These are phyloP conservation scores for Aspergillus sp. DNA, from an alignment of 2,329 filamentous ascomycete species.

Conservation along the genomic window DNA sequence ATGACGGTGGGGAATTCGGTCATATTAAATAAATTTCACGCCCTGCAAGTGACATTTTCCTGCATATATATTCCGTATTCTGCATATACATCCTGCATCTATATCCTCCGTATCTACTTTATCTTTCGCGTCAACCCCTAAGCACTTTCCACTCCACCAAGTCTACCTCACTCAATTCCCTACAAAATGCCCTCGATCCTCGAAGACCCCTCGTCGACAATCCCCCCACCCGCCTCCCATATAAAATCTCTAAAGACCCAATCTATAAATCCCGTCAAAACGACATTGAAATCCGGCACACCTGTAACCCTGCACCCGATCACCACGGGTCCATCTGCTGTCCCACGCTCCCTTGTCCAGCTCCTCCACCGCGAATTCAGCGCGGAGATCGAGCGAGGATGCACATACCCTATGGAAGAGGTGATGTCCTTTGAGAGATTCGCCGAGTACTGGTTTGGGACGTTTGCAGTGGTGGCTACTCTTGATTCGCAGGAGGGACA, in stretches of 20 bases:
- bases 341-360: slow-evolving; percentile 26
- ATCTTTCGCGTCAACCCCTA: too few relatives aligned
- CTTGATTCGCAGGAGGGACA: slow-evolving; percentile 17
- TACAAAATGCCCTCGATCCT: slow-evolving; percentile 36
- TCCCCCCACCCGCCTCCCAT: slow-evolving; percentile 24
- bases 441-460: slow-evolving; percentile 40
- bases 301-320: slow-evolving; percentile 33
- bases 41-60: not conserved
- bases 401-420: slow-evolving; percentile 41
- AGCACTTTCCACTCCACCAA: too few relatives aligned
- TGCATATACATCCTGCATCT: too few relatives aligned
- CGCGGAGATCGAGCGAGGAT: slow-evolving; percentile 35
- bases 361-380: slow-evolving; percentile 35
- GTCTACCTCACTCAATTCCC: not conserved
- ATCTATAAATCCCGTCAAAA: slow-evolving; percentile 20
- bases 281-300: slow-evolving; percentile 24
- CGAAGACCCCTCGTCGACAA: slow-evolving; percentile 33
- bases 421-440: slow-evolving; percentile 31
- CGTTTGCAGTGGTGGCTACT: slow-evolving; percentile 36
- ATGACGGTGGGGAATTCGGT: too few relatives aligned
- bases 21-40: not conserved
- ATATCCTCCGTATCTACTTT: not conserved
- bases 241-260: not conserved
- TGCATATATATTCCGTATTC: not conserved
- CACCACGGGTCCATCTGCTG: slow-evolving; percentile 17